Evolutionary conservation across 306 rosid species (phyloP).

Genomic region (Malus orientalis): DNA sequence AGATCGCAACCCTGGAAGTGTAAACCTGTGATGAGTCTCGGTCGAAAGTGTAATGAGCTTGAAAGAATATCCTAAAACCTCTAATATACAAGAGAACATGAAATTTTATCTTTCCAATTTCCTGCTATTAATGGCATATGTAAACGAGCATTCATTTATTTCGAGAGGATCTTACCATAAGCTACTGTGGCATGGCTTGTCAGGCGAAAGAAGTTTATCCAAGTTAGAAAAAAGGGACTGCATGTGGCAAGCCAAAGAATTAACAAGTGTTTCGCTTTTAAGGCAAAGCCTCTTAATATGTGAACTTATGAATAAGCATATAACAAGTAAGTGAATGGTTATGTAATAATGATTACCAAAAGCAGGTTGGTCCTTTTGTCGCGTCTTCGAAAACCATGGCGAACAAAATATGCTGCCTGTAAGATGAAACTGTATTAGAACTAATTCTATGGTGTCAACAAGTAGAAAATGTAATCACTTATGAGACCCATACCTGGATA

Average conservation of each 20-base stretch:
- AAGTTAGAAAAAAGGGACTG: conserved; percentile 77
- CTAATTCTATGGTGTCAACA: conserved; percentile 7
- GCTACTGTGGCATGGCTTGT: conserved; percentile 80
- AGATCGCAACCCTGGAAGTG: conserved; percentile 70
- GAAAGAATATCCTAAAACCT: neutral
- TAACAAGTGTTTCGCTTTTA: neutral
- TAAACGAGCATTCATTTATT: neutral
- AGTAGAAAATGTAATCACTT: conserved; percentile 9
- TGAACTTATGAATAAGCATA: neutral
- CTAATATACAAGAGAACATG: neutral
- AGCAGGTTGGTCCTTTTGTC: conserved; percentile 85
- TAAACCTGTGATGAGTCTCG: conserved; percentile 26
- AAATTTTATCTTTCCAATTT: neutral
- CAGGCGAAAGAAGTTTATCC: conserved; percentile 81
- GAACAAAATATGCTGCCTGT: conserved; percentile 83
- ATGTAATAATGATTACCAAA: conserved; percentile 45
- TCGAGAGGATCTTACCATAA: conserved; percentile 59
- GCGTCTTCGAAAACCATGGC: conserved; percentile 58
- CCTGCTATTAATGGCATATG: neutral
- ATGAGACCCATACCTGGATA: conserved; percentile 43
- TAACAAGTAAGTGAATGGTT: neutral
- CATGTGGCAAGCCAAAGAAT: conserved; percentile 32
- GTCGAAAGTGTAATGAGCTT: conserved; percentile 15
- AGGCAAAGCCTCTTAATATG: conserved; percentile 3
- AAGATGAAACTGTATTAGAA: conserved; percentile 21